These are phyloP conservation scores for Trichoderma aggressivum DNA, from an alignment of 2,329 filamentous ascomycete species.

Conservation along the genomic window DNA sequence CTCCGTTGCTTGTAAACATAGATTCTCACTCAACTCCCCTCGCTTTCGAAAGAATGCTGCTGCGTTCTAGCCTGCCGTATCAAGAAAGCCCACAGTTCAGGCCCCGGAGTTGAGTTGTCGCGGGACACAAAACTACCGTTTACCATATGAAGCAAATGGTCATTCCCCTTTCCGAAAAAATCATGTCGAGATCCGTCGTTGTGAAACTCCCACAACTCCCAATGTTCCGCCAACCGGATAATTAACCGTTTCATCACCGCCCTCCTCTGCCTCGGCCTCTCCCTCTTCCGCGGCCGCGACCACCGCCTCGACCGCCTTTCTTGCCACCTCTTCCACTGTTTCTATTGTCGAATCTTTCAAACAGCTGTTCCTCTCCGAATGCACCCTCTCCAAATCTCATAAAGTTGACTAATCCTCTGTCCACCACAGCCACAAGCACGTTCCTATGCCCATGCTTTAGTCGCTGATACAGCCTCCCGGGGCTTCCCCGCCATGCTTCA, in stretches of 20 bases:
- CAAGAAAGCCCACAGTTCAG: background rate
- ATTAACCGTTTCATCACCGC: constrained; percentile 18
- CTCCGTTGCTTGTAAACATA: background rate
- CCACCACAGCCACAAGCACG: constrained; percentile 82
- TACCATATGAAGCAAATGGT: background rate
- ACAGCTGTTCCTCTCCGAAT: constrained; percentile 73
- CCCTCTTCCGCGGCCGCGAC: constrained; percentile 35
- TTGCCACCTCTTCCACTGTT: constrained; percentile 40
- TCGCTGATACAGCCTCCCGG: constrained; percentile 64
- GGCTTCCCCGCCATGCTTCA: constrained; percentile 32
- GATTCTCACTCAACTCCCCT: background rate
- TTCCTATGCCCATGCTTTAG: constrained; percentile 82
- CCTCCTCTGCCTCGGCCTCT: constrained; percentile 28
- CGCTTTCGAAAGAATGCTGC: background rate
- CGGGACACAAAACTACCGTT: background rate
- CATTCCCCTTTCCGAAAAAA: too few species aligned
- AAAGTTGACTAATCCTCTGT: constrained; percentile 86
- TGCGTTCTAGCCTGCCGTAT: background rate
- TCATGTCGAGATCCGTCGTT: background rate
- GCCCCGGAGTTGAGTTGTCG: background rate
- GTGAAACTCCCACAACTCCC: background rate
- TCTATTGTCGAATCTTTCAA: constrained; percentile 51
- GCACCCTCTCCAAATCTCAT: constrained; percentile 75
- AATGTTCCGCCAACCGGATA: background rate
- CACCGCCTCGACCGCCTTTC: constrained; percentile 43